Conservation (phyloP, 2,329 filamentous ascomycete genomes). For the Orbilia quercus region DNA sequence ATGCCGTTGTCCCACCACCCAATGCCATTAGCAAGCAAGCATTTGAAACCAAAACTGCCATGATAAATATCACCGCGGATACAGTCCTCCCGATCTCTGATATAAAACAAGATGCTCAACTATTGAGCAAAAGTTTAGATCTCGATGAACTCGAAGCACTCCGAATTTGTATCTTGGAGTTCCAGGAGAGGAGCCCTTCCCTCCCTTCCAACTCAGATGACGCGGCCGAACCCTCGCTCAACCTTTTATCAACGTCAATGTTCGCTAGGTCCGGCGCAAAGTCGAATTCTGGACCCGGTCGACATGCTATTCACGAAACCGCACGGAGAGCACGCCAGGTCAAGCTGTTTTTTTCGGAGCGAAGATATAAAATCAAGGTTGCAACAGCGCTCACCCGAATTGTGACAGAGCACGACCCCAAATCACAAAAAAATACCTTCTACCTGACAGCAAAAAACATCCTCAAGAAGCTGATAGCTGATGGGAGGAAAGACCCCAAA, state of each 20-base stretch:
- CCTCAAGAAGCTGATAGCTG: slow-evolving; percentile 28
- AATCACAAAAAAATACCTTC: slow-evolving; percentile 24
- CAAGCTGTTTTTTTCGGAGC: slow-evolving; percentile 39
- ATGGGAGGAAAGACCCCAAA: slow-evolving; percentile 27
- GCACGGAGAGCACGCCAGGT: slow-evolving; percentile 28
- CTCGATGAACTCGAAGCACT: slow-evolving; percentile 86
- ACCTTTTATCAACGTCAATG: slow-evolving; percentile 33
- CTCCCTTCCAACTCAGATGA: slow-evolving; percentile 65
- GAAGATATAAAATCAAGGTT: slow-evolving; percentile 37
- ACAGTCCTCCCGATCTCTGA: slow-evolving; percentile 70
- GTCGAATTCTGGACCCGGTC: slow-evolving; percentile 6
- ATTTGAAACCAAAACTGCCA: slow-evolving; percentile 86
- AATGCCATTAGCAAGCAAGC: slow-evolving; percentile 74
- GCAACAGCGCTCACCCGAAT: slow-evolving; percentile 38
- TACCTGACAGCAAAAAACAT: slow-evolving; percentile 38
- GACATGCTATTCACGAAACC: slow-evolving; percentile 1
- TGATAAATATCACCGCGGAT: slow-evolving; percentile 78
- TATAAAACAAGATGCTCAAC: slow-evolving; percentile 85
- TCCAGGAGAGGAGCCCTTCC: slow-evolving; percentile 79
- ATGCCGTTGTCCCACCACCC: slow-evolving; percentile 74
- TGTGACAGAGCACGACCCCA: slow-evolving; percentile 35
- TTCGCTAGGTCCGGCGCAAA: slow-evolving; percentile 48
- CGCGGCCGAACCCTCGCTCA: slow-evolving; percentile 66
- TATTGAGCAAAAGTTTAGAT: slow-evolving; percentile 81
- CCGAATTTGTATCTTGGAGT: slow-evolving; percentile 82